These are phyloP conservation scores for Xerocomus nothofagi DNA, from an alignment of 1,284 basidiomycete genomes.

Conservation along the genomic window DNA sequence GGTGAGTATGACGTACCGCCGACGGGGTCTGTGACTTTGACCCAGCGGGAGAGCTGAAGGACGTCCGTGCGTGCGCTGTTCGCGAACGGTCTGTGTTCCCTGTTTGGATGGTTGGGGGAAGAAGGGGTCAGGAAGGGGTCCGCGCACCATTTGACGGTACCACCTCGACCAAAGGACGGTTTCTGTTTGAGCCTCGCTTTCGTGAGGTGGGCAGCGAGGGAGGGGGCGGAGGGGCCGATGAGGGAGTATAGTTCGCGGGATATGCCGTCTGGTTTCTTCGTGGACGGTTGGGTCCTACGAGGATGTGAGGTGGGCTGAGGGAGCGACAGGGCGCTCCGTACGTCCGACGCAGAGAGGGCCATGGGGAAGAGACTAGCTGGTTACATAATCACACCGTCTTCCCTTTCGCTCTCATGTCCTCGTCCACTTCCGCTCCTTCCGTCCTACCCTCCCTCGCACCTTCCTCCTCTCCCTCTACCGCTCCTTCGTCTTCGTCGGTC, in stretches of 20 bases:
- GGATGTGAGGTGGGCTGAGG: conserved; percentile 15
- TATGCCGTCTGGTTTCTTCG: conserved; percentile 84
- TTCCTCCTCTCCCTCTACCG: background rate
- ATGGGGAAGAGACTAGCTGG: conserved; percentile 33
- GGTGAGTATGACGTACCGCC: conserved; percentile 43
- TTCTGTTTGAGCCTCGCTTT: conserved; percentile 88
- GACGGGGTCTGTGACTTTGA: conserved; percentile 56
- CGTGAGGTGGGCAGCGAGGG: conserved; percentile 70
- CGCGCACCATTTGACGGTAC: conserved; percentile 64
- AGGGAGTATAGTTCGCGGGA: conserved; percentile 91
- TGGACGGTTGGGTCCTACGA: conserved; percentile 22
- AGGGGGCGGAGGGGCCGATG: conserved; percentile 89
- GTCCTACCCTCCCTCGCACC: background rate
- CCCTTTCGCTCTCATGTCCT: background rate
- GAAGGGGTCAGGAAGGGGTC: background rate
- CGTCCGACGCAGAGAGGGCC: conserved; percentile 73
- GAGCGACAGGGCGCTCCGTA: conserved; percentile 78
- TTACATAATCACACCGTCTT: conserved; percentile 14
- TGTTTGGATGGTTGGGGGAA: conserved; percentile 30
- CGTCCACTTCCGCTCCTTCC: background rate
- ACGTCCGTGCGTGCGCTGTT: conserved; percentile 63
- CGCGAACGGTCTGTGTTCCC: conserved; percentile 76
- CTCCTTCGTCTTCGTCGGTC: background rate
- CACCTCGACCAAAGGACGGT: conserved; percentile 64
- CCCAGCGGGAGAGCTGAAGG: conserved; percentile 69